phyloP scores from a whole-genome alignment of 164 flowering plant species.

The Litsea cubeba region DNA sequence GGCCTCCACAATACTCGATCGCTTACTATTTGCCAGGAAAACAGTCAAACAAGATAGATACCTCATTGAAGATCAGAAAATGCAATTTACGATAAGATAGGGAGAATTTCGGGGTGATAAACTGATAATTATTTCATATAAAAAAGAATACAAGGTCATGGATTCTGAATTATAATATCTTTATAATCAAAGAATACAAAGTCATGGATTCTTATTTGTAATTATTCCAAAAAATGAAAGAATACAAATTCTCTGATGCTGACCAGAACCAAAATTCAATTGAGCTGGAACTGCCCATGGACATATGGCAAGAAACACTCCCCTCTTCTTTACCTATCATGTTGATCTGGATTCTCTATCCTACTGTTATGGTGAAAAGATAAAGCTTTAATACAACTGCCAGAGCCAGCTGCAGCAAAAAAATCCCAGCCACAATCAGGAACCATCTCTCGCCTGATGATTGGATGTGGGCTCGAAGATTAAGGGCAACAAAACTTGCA shows the following conservation, averaged over 20 bases:
- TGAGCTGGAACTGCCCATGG: background rate
- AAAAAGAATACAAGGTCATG: too few species aligned
- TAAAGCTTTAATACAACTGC: constrained; percentile 78
- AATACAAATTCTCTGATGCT: background rate
- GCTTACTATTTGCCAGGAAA: too few species aligned
- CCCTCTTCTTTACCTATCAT: background rate
- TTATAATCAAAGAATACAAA: constrained; percentile 5
- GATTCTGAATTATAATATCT: too few species aligned
- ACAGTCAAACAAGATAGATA: too few species aligned
- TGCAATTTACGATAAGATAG: too few species aligned
- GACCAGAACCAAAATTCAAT: background rate
- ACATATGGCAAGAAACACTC: constrained; percentile 1
- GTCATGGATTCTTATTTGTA: background rate
- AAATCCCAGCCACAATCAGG: constrained; percentile 84
- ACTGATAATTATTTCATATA: too few species aligned
- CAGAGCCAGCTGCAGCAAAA: constrained; percentile 84
- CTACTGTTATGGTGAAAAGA: constrained; percentile 75
- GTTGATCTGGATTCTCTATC: background rate
- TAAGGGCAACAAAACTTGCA: constrained; percentile 87
- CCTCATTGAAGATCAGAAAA: too few species aligned
- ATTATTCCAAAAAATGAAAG: background rate
- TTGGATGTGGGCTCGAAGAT: constrained; percentile 75
- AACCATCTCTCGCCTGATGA: constrained; percentile 97
- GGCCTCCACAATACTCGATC: too few species aligned
- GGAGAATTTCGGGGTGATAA: too few species aligned